Evolutionary conservation across 441 rosid species (phyloP).

Genomic region (Gossypium lobatum): DNA sequence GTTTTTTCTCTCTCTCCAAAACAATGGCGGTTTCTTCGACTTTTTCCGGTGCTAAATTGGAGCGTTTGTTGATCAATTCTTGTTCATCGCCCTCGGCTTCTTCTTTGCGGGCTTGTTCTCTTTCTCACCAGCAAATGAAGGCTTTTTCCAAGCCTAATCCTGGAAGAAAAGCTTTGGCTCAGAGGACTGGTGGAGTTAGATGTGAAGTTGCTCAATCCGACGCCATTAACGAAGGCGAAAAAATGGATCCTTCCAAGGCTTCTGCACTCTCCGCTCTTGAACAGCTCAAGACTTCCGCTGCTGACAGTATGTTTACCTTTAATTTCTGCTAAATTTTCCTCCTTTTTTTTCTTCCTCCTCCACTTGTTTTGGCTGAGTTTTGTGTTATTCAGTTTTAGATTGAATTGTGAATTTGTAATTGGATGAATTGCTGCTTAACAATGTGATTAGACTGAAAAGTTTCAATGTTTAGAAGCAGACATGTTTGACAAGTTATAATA

Average conservation of each 20-base stretch:
- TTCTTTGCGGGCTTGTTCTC: slow-evolving; percentile 33
- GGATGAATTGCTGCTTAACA: slow-evolving; percentile 8
- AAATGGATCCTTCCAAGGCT: slow-evolving; percentile 31
- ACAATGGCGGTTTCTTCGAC: slow-evolving; percentile 56
- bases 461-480: not conserved
- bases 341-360: not conserved
- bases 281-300: slow-evolving; percentile 79
- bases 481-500: not conserved
- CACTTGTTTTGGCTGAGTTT: not conserved
- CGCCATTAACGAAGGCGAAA: slow-evolving; percentile 25
- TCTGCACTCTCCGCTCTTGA: slow-evolving; percentile 71
- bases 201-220: slow-evolving; percentile 44
- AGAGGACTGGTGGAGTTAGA: slow-evolving; percentile 32
- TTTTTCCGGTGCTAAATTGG: slow-evolving; percentile 46
- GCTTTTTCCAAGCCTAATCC: slow-evolving; percentile 24
- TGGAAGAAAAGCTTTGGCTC: slow-evolving; percentile 22
- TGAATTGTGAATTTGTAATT: not conserved
- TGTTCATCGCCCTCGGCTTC: slow-evolving; percentile 33
- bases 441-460: not conserved
- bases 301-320: slow-evolving; percentile 49
- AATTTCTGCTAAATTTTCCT: not conserved
- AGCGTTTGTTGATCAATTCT: slow-evolving; percentile 35
- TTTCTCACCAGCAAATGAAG: slow-evolving; percentile 26
- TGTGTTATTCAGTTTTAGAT: not conserved
- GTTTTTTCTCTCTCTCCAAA: not conserved